A percentile compares a stretch with the other conserved stretches of the same genome.
phyloP scores from a whole-genome alignment of 345 rosid genomes.

The Camelina hispida region DNA sequence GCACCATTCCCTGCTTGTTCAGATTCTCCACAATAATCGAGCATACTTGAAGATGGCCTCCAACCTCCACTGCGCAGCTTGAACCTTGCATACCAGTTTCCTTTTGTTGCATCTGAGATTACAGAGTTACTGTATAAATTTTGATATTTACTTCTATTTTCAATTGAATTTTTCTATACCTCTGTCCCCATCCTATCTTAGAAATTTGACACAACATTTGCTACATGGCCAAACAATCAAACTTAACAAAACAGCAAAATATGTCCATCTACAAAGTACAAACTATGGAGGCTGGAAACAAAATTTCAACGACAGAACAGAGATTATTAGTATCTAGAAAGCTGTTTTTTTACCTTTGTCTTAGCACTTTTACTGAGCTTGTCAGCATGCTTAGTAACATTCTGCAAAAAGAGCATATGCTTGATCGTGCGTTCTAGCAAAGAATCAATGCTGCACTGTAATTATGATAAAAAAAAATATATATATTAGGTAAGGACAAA shows the following conservation, averaged over 20 bases:
- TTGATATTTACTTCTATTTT: background rate
- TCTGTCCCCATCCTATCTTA: background rate
- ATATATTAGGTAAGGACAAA: constrained; percentile 39
- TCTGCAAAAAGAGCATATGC: constrained; percentile 87
- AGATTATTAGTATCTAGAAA: background rate
- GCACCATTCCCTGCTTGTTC: constrained; percentile 77
- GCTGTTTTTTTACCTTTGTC: constrained; percentile 55
- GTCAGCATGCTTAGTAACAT: constrained; percentile 86
- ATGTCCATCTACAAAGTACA: constrained; percentile 12
- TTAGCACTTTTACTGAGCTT: constrained; percentile 78
- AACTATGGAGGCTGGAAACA: background rate
- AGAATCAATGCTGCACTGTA: constrained; percentile 98
- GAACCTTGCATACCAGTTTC: constrained; percentile 52
- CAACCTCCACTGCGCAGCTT: constrained; percentile 84
- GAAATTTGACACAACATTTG: background rate
- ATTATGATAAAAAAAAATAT: constrained; percentile 39
- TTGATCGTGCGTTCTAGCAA: constrained; percentile 93
- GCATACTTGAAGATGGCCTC: constrained; percentile 88
- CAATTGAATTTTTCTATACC: background rate
- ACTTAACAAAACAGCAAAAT: background rate
- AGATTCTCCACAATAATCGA: constrained; percentile 93
- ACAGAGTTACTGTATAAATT: constrained; percentile 10
- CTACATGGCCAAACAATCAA: too few species aligned
- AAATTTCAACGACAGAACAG: background rate
- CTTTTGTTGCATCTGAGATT: constrained; percentile 68